A percentile compares a stretch with the other conserved stretches of the same genome.
Evolutionary conservation across 1,284 basidiomycete genomes (phyloP).

Genomic region (Golubevia sp.): DNA sequence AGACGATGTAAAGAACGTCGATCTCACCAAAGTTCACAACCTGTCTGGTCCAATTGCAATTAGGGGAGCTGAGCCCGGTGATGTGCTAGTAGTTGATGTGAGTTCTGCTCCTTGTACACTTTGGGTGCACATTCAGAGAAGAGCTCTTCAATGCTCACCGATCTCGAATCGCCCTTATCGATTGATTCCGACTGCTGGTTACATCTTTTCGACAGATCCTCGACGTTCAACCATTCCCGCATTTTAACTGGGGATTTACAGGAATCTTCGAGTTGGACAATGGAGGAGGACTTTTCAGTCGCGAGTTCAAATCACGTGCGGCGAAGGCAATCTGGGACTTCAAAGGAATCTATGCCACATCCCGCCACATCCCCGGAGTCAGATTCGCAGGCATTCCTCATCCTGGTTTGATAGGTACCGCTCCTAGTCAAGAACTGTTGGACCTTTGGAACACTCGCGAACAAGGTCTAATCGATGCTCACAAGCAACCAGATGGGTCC

Average conservation of each 20-base stretch:
- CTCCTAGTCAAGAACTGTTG: constrained; percentile 74
- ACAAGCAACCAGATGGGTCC: constrained; percentile 47
- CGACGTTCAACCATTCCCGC: constrained; percentile 75
- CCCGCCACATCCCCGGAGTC: constrained; percentile 77
- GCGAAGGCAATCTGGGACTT: constrained; percentile 82
- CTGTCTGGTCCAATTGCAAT: constrained; percentile 76
- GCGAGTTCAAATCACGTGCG: constrained; percentile 73
- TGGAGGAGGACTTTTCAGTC: constrained; percentile 76
- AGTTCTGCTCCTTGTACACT: too few species aligned
- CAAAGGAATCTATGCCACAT: constrained; percentile 67
- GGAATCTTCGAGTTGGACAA: constrained; percentile 76
- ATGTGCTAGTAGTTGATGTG: constrained; percentile 76
- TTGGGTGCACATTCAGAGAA: too few species aligned
- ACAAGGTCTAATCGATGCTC: constrained; percentile 69
- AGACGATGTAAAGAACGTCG: constrained; percentile 71
- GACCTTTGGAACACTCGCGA: constrained; percentile 77
- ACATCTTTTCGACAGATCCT: too few species aligned
- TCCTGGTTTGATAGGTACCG: constrained; percentile 71
- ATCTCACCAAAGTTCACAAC: constrained; percentile 73
- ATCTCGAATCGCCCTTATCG: too few species aligned
- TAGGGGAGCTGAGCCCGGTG: constrained; percentile 76
- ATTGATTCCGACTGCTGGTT: too few species aligned
- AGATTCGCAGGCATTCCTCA: constrained; percentile 78
- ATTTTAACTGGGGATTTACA: constrained; percentile 76
- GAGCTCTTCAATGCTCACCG: too few species aligned